Conservation (phyloP, 1,139 yeast species). For the Cylindricascospora bacillispora region DNA sequence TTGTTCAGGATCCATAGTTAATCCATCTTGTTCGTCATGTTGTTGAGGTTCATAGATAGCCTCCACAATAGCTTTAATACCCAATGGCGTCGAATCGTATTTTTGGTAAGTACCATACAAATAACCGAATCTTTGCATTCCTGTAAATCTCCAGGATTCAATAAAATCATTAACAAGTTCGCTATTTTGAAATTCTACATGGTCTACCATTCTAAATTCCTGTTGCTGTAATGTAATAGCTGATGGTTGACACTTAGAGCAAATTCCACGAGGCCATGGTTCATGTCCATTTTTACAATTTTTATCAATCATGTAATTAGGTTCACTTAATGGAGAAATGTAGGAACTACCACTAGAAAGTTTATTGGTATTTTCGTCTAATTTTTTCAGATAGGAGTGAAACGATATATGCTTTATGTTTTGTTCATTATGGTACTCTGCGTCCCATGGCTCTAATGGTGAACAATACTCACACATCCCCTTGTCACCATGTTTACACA, state of each 20-base stretch:
- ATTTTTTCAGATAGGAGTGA: slow-evolving; percentile 67
- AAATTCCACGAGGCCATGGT: slow-evolving; percentile 89
- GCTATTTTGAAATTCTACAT: slow-evolving; percentile 77
- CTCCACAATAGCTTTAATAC: slow-evolving; percentile 87
- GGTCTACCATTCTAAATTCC: slow-evolving; percentile 90
- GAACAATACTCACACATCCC: slow-evolving; percentile 98
- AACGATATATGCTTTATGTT: slow-evolving; percentile 81
- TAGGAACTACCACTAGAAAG: slow-evolving; percentile 51
- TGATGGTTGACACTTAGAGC: slow-evolving; percentile 95
- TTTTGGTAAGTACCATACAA: slow-evolving; percentile 70
- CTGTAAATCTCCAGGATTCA: slow-evolving; percentile 83
- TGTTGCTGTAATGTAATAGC: slow-evolving; percentile 89
- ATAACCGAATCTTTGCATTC: slow-evolving; percentile 76
- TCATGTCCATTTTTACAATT: slow-evolving; percentile 72
- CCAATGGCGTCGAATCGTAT: slow-evolving; percentile 69
- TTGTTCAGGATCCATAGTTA: slow-evolving; percentile 40
- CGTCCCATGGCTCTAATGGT: slow-evolving; percentile 93
- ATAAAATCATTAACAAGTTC: slow-evolving; percentile 68
- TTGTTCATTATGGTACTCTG: slow-evolving; percentile 57
- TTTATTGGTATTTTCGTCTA: slow-evolving; percentile 59
- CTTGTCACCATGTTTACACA: slow-evolving; percentile 81
- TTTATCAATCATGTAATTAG: slow-evolving; percentile 50
- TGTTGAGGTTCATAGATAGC: slow-evolving; percentile 93
- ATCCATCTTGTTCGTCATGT: slow-evolving; percentile 72
- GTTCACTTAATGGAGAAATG: slow-evolving; percentile 69